Conservation (phyloP, 169 alveolate species). For the Miamiensis avidus region DNA sequence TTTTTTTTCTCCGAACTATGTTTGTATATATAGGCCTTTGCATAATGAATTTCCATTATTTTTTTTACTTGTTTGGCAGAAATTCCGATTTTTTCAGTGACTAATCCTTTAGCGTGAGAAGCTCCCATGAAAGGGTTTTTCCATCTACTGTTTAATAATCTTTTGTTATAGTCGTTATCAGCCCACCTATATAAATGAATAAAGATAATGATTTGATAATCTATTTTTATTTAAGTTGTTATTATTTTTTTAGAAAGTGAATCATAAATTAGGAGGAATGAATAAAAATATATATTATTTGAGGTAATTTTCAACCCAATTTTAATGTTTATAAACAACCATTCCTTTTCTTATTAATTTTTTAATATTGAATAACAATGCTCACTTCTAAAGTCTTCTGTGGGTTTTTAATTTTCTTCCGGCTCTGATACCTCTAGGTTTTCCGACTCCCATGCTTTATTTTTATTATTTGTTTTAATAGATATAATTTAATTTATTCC, state of each 20-base stretch:
- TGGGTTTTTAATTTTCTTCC: conserved; percentile 98
- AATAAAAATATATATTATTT: too few relatives aligned
- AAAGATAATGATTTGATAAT: background rate
- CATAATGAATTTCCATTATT: too few relatives aligned
- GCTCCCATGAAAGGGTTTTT: conserved; percentile 99
- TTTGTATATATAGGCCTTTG: too few relatives aligned
- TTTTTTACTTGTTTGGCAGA: conserved; percentile 95
- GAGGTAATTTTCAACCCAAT: too few relatives aligned
- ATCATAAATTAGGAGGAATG: too few relatives aligned
- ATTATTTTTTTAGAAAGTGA: too few relatives aligned
- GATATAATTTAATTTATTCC: conserved; percentile 3
- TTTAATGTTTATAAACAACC: too few relatives aligned
- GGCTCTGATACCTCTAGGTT: conserved; percentile 98
- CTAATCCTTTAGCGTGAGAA: conserved; percentile 99
- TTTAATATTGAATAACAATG: background rate
- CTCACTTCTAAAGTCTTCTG: conserved; percentile 90
- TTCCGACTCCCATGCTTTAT: conserved; percentile 87
- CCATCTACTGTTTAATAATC: conserved; percentile 96
- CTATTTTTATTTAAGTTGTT: background rate
- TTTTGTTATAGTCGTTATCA: conserved; percentile 97
- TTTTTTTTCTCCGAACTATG: too few relatives aligned
- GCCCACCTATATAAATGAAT: conserved; percentile 92
- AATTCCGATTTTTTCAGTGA: conserved; percentile 98
- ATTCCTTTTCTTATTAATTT: background rate
- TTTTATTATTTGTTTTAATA: conserved; percentile 25